Evolutionary conservation across 805 yeast genomes (phyloP).

Genomic region (Candida ascalaphidarum): DNA sequence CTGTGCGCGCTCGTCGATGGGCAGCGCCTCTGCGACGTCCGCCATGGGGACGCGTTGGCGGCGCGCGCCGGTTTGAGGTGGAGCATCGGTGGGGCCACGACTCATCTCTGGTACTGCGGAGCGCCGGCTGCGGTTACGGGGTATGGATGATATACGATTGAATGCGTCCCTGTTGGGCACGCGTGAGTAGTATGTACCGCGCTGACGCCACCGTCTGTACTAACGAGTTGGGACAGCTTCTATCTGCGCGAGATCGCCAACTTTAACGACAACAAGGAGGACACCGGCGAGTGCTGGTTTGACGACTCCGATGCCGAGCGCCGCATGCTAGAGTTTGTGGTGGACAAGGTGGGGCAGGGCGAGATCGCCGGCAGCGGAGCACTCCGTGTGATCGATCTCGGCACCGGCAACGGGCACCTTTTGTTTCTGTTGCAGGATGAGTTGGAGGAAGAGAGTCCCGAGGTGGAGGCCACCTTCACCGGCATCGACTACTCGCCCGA

Average conservation of each 20-base stretch:
- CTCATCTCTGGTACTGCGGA: no score
- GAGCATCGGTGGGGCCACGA: no score
- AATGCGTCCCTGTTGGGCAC: constrained; percentile 83
- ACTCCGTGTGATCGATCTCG: constrained; percentile 62
- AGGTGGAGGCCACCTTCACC: constrained; percentile 5
- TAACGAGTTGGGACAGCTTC: constrained; percentile 73
- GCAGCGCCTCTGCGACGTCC: background rate
- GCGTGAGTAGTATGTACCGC: constrained; percentile 51
- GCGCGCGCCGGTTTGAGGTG: no score
- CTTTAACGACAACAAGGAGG: constrained; percentile 65
- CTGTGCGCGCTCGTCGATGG: constrained; percentile 24
- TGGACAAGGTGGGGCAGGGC: constrained; percentile 35
- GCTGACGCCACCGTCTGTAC: background rate
- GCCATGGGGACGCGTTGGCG: no score
- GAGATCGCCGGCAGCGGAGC: constrained; percentile 10
- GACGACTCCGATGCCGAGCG: constrained; percentile 89
- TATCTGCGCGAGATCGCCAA: constrained; percentile 66
- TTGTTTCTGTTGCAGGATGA: constrained; percentile 62
- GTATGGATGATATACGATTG: constrained; percentile 30
- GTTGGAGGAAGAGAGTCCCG: constrained; percentile 41
- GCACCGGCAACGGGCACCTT: constrained; percentile 95
- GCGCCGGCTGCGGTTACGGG: no score
- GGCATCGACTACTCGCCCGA: constrained; percentile 86
- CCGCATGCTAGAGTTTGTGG: constrained; percentile 67
- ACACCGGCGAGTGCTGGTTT: constrained; percentile 96